phyloP scores from a whole-genome alignment of 805 yeast species.

The Yamadazyma tumulicola region DNA sequence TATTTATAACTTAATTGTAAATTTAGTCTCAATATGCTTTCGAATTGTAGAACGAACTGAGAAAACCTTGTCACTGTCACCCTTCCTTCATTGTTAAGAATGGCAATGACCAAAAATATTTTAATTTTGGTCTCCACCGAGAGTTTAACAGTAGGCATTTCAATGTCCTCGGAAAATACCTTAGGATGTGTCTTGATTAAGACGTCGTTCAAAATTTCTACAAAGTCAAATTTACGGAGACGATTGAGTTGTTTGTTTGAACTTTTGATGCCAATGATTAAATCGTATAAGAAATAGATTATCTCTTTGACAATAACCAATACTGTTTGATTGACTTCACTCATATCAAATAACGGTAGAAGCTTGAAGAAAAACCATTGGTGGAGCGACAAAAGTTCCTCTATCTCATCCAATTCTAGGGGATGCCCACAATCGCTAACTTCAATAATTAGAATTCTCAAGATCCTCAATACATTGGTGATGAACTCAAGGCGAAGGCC shows the following conservation, averaged over 20 bases:
- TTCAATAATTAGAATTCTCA: slow-evolving; percentile 21
- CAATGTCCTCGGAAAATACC: slow-evolving; percentile 1
- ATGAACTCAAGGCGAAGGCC: slow-evolving; percentile 20
- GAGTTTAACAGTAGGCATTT: slow-evolving; percentile 19
- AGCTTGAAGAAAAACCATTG: slow-evolving; percentile 12
- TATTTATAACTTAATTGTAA: slow-evolving; percentile 14
- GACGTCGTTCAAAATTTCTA: slow-evolving; percentile 6
- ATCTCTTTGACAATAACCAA: slow-evolving; percentile 23
- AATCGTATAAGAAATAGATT: slow-evolving; percentile 23
- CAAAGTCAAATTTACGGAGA: slow-evolving; percentile 3
- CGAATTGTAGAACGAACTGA: slow-evolving; percentile 11
- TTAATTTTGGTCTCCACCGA: slow-evolving; percentile 26
- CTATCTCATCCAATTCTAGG: slow-evolving; percentile 1
- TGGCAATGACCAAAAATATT: slow-evolving; percentile 21
- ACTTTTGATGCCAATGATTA: slow-evolving; percentile 11
- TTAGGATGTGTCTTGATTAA: slow-evolving; percentile 11
- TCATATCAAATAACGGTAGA: slow-evolving; percentile 9
- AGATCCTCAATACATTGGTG: slow-evolving; percentile 21
- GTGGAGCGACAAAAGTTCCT: slow-evolving; percentile 7
- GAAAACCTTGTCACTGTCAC: slow-evolving; percentile 1
- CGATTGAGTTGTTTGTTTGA: background rate
- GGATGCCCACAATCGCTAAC: background rate
- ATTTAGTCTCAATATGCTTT: slow-evolving; percentile 15
- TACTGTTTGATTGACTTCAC: slow-evolving; percentile 11
- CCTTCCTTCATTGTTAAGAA: slow-evolving; percentile 16